phyloP scores from a whole-genome alignment of 345 rosid species.

The Raphanus sativus region DNA sequence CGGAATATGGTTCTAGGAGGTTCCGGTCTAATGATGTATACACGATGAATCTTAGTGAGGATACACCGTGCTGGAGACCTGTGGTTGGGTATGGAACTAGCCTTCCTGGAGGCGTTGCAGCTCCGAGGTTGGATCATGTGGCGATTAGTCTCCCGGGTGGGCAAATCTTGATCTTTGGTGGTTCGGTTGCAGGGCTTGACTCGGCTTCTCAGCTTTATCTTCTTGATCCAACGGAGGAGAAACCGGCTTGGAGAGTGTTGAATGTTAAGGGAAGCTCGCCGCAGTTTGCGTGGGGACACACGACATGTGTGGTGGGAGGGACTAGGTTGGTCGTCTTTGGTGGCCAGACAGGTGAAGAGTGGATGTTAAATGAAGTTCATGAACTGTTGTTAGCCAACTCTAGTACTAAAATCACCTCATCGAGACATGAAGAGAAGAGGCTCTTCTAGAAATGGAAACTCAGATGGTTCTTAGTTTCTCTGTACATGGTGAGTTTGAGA shows the following conservation, averaged over 20 bases:
- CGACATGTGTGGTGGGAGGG: constrained; percentile 93
- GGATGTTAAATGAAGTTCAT: constrained; percentile 94
- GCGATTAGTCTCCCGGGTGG: constrained; percentile 88
- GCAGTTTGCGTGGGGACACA: constrained; percentile 93
- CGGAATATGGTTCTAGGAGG: constrained; percentile 77
- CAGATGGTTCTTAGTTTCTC: constrained; percentile 10
- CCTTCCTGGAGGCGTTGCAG: constrained; percentile 68
- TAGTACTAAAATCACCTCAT: constrained; percentile 4
- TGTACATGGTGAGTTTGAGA: constrained; percentile 22
- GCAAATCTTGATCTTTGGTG: constrained; percentile 81
- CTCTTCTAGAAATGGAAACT: constrained; percentile 21
- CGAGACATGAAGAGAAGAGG: constrained; percentile 9
- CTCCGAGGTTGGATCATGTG: constrained; percentile 90
- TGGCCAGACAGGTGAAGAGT: constrained; percentile 93
- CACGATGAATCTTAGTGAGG: constrained; percentile 91
- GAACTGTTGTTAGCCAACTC: constrained; percentile 64
- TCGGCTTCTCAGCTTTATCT: constrained; percentile 87
- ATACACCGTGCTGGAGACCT: constrained; percentile 80
- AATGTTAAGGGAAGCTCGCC: constrained; percentile 83
- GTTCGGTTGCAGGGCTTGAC: constrained; percentile 88
- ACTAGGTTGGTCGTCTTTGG: constrained; percentile 84
- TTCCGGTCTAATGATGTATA: constrained; percentile 93
- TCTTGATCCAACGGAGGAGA: constrained; percentile 83
- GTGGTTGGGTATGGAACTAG: constrained; percentile 67
- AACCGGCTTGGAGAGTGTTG: constrained; percentile 83